Base-by-base conservation (phyloP, 305 asterid genomes). In the Fraxinus latifolia region DNA sequence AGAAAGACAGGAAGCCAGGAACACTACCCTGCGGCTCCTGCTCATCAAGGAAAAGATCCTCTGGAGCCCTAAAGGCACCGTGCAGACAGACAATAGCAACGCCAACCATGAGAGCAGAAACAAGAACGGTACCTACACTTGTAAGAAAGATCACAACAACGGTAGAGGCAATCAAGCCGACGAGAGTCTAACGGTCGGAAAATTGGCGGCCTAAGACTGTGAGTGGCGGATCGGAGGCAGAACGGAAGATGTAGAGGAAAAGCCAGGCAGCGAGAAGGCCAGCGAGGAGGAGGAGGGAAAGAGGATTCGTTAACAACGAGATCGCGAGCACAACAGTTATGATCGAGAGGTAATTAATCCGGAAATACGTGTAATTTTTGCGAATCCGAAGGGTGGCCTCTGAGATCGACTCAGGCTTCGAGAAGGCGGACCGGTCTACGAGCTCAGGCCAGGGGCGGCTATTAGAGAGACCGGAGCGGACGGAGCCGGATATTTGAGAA, bases 381-480 rank as follows among this genome's bases (percentile, higher is more conserved):
- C 92, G 90, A 76, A 89, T 82, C 21, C 91, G 90, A 25, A 82
- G 83, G 32, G 88, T 80, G 25, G 89, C 91, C 0, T 89, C 93
- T 29, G 95, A 85, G 42, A 94, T 31, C 15, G 97, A 92, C 2
- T 94, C 97, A 21, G 99, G 99, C 75, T 92, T 92, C 29, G 95
- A 50, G 86, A 95, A 86, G 79, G 93, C 93, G 83, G 95, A 86
- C 19, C 97, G 94, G 67, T 93, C 98, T 84, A 89, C 78, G 73
- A 95, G 94, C 83, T 95, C 99, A 5, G 90, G 73, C 99, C 99
- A 95, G 2, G 97, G 97, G 55, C 98, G 97, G 77, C 97, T 93
- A 80, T 84, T 87, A 60, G 98, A 81, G 58, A 95, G 90, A 83
- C 97, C 92, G 74, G 88, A 74, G 62, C 92, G 92, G 83, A 88